Base-by-base conservation (phyloP, 2,329 filamentous ascomycete genomes). In the Ophiostoma triangulosporum region DNA sequence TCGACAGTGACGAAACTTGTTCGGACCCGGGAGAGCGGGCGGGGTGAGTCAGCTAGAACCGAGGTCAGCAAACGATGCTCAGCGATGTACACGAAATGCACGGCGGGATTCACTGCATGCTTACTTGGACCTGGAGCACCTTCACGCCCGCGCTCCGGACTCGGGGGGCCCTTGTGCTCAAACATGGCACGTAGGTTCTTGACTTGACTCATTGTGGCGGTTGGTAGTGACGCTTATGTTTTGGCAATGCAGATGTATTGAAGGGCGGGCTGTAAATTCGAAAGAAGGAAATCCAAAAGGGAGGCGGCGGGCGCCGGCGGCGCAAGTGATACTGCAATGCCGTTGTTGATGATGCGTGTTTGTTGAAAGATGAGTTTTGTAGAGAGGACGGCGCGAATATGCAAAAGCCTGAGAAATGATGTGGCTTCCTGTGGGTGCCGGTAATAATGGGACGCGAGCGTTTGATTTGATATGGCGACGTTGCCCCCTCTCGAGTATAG, bases 181-280 rank as follows among this genome's bases (percentile, higher is more conserved):
- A 89, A 89, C 76, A 86, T 88, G 64, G 86, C 86, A 62, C 84
- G 76, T 60, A 90, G 78, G 70, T 86, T 86, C 70, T 76, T 83
- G 63, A 87, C 83, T 63, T 78, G 81, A 64, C 81, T 81, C 77
- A 81, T 81, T 63, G 66, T 71, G 68, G 68, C 68, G 62, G 67
- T 54, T 61, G 48, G 49, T 50, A 22, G 27, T 48, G 17, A 29
- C 46, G 26, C 43, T 26, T 46, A 12, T 29, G 3, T 6, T 24
- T 45, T 20, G 27, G 14, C 45, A n/a, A 31, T n/a, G 29, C 17
- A 48, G 46, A 29, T 15, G 46, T 29, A 29, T 31, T 26, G 26
- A 11, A 29, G 26, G 43, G 17, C 43, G 15, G 38, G 24, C 3
- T 29, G 7, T 11, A 45, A 24, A 29, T 27, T 46, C 29, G 8